These are phyloP conservation scores for Leishmania arabica DNA, from an alignment of 208 protist genomes.

Conservation along the genomic window DNA sequence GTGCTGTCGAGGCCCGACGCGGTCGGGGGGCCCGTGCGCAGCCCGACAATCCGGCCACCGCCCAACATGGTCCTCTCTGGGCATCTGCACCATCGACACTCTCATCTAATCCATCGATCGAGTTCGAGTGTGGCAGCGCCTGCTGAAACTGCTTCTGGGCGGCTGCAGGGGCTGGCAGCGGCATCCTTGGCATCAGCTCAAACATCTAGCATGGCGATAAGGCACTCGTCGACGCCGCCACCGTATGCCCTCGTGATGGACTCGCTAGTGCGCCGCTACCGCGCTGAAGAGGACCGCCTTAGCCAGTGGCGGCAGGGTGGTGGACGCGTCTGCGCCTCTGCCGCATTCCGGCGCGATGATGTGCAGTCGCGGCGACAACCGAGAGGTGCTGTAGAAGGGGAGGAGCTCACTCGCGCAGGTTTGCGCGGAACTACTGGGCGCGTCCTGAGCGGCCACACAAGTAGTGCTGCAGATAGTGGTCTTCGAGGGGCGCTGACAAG, in stretches of 20 bases:
- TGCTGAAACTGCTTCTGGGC: too few species aligned
- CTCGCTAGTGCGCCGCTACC: conserved; percentile 30
- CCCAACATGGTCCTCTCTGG: neutral
- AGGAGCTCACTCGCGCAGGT: neutral
- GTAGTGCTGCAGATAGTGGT: neutral
- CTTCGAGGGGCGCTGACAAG: neutral
- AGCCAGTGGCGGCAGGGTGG: conserved; percentile 20
- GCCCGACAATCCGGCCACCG: conserved; percentile 14
- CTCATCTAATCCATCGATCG: neutral
- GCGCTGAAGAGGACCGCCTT: conserved; percentile 23
- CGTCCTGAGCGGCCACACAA: neutral
- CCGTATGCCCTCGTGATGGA: conserved; percentile 22
- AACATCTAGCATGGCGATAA: neutral
- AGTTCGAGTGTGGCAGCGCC: neutral
- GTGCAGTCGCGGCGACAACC: neutral
- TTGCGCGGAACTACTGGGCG: neutral
- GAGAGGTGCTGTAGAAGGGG: neutral
- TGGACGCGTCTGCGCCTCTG: neutral
- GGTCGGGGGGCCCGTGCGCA: conserved; percentile 7
- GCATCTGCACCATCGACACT: neutral
- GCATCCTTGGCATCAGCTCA: neutral
- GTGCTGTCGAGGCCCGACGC: neutral
- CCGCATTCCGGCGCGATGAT: neutral
- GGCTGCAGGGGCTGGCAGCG: neutral
- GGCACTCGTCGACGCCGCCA: conserved; percentile 9